Base-by-base conservation (phyloP, 2,329 filamentous ascomycete genomes). In the Fusarium brevicatenulatum region DNA sequence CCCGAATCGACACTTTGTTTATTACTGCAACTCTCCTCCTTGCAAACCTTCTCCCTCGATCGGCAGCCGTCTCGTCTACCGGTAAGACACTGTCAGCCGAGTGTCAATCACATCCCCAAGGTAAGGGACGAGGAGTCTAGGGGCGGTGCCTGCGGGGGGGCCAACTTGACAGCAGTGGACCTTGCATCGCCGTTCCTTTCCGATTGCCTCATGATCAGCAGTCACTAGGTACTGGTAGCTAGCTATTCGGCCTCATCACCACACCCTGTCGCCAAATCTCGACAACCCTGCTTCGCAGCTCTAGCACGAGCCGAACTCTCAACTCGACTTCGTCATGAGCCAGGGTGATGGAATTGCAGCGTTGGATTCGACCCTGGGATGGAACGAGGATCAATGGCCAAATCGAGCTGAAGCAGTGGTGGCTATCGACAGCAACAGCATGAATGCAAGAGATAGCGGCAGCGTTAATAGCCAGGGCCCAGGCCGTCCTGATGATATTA, bases 191-290 rank as follows among this genome's bases (percentile, higher is more conserved):
- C 43, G 62, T 69, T 77, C 74, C 76, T 76, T 77, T 76, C 76
- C 75, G 72, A 55, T 63, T 70, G 54, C 62, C 60, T 71, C 55
- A 77, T 76, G 76, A 78, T 77, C 76, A 76, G 72, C 76, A 68
- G 56, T 68, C 56, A 53, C 60, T 69, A 69, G 63, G 49, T 34
- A 34, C 32, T 34, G 32, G 32, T 59, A 39, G 53, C 55, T 67
- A 64, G 53, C 55, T 67, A 64, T 59, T 70, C 66, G 69, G 64
- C 66, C 66, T 71, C 67, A 74, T 69, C 73, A 70, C 68, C 60
- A 55, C 60, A 74, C 76, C 76, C 72, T 76, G 76, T 71, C 67
- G 43, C 67, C 42, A 57, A 63, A 70, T 61, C 57, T 57, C 46
- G 49, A 71, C 67, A 66, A 72, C 75, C 75, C 76, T 75, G 73